Percentiles rank a stretch among this genome's conserved stretches.
phyloP scores from a whole-genome alignment of 2,329 filamentous ascomycete genomes.

The Cercospora janseana region DNA sequence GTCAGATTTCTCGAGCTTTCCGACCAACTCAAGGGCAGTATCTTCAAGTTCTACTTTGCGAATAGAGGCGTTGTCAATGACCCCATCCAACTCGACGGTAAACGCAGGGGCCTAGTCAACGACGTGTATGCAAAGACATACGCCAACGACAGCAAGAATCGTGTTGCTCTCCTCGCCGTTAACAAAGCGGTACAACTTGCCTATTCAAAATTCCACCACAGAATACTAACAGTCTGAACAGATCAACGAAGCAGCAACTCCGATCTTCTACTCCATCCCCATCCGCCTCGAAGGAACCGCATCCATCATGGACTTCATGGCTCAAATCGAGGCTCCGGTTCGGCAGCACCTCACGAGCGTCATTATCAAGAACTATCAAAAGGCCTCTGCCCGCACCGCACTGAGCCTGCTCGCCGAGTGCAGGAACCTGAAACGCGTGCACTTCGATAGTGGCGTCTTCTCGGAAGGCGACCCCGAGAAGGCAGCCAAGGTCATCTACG shows the following conservation, averaged over 20 bases:
- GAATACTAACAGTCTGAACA: constrained; percentile 15
- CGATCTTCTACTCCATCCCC: constrained; percentile 35
- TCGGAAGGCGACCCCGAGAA: constrained; percentile 34
- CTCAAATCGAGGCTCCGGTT: constrained; percentile 25
- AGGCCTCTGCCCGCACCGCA: constrained; percentile 33
- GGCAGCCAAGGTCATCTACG: constrained; percentile 38
- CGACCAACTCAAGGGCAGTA: no score
- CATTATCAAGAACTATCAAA: constrained; percentile 34
- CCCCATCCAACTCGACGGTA: constrained; percentile 34
- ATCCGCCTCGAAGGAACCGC: constrained; percentile 37
- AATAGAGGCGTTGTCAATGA: constrained; percentile 28
- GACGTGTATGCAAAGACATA: constrained; percentile 36
- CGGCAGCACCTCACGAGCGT: constrained; percentile 30
- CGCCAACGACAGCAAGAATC: constrained; percentile 33
- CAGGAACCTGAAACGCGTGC: constrained; percentile 31
- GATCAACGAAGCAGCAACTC: constrained; percentile 33
- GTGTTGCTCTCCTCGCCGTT: constrained; percentile 35
- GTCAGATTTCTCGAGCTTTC: no score
- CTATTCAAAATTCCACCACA: background rate
- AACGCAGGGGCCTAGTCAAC: constrained; percentile 30
- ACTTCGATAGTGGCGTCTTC: constrained; percentile 33
- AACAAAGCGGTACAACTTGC: constrained; percentile 34
- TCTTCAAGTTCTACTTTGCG: constrained; percentile 36
- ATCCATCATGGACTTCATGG: constrained; percentile 37
- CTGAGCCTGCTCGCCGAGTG: constrained; percentile 37